phyloP scores from a whole-genome alignment of 805 yeast genomes.

The Lipomyces sp. region DNA sequence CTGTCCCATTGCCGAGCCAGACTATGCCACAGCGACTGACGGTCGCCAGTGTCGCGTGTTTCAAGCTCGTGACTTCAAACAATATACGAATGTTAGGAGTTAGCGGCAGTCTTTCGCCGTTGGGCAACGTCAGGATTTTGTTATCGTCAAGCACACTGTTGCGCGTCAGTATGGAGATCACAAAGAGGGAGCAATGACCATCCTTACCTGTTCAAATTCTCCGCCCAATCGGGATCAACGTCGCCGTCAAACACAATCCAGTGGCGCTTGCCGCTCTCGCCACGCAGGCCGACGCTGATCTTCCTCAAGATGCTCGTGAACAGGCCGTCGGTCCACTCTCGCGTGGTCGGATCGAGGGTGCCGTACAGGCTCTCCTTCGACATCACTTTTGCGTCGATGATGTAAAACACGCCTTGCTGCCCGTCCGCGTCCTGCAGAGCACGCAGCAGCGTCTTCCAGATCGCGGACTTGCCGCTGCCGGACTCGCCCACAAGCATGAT shows the following conservation, averaged over 20 bases:
- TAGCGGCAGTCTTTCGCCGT: conserved; percentile 76
- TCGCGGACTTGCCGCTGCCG: conserved; percentile 68
- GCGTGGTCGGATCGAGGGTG: conserved; percentile 62
- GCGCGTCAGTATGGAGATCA: too few species aligned
- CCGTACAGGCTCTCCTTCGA: conserved; percentile 70
- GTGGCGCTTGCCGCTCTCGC: conserved; percentile 51
- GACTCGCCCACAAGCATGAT: conserved; percentile 74
- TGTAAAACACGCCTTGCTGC: conserved; percentile 42
- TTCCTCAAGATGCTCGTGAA: conserved; percentile 65
- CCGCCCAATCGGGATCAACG: conserved; percentile 92
- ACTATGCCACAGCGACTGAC: conserved; percentile 89
- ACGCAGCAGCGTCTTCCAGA: conserved; percentile 49
- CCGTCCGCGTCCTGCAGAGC: conserved; percentile 43
- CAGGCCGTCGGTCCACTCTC: conserved; percentile 92
- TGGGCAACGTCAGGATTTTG: conserved; percentile 73
- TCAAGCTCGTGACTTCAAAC: conserved; percentile 70
- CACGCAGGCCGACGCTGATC: conserved; percentile 53
- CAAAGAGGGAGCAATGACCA: too few species aligned
- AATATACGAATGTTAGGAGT: conserved; percentile 62
- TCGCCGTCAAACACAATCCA: conserved; percentile 93
- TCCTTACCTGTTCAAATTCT: conserved; percentile 58
- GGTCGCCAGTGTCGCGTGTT: conserved; percentile 82
- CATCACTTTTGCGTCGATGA: conserved; percentile 73
- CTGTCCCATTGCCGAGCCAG: conserved; percentile 52
- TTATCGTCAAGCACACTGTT: conserved; percentile 84